Percentiles rank a stretch among this genome's conserved stretches.
These are phyloP conservation scores for Sporothrix brunneoviolacea DNA, from an alignment of 2,329 filamentous ascomycete genomes.

Conservation along the genomic window DNA sequence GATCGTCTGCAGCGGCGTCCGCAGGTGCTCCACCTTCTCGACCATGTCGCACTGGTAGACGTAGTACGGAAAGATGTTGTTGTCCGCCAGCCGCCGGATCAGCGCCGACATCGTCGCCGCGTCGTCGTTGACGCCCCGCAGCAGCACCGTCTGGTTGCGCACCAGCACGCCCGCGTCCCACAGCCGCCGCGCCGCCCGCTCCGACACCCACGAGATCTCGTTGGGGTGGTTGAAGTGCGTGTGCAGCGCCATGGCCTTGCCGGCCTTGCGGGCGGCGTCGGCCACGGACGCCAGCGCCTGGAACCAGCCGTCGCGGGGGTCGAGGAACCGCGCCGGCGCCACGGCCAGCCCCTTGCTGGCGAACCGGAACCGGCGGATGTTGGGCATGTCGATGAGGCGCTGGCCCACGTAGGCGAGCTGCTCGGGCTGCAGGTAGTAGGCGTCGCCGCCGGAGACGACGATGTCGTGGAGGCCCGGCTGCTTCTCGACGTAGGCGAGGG, in stretches of 20 bases:
- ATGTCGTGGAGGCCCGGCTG: conserved; percentile 47
- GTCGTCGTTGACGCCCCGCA: conserved; percentile 53
- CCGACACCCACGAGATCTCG: conserved; percentile 56
- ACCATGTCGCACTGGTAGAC: conserved; percentile 62
- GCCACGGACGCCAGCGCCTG: conserved; percentile 45
- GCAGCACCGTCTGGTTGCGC: conserved; percentile 54
- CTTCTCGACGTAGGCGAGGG: conserved; percentile 50
- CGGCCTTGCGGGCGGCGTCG: conserved; percentile 41
- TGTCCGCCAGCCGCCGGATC: conserved; percentile 47
- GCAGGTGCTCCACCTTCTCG: conserved; percentile 52
- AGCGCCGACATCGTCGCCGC: conserved; percentile 45
- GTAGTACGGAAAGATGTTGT: conserved; percentile 57
- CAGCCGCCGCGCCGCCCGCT: conserved; percentile 43
- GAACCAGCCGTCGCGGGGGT: conserved; percentile 47
- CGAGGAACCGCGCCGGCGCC: conserved; percentile 47
- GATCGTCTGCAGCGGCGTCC: conserved; percentile 53
- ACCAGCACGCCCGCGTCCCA: conserved; percentile 46
- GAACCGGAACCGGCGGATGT: conserved; percentile 54
- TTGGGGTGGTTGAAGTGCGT: conserved; percentile 60
- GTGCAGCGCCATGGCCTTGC: conserved; percentile 56
- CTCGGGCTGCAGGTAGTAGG: conserved; percentile 49
- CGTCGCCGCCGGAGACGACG: conserved; percentile 57
- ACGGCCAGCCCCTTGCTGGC: conserved; percentile 58
- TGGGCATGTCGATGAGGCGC: conserved; percentile 47
- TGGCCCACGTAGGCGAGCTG: conserved; percentile 48